These are phyloP conservation scores for Coffea canephora DNA, from an alignment of 257 asterid genomes.

Conservation along the genomic window DNA sequence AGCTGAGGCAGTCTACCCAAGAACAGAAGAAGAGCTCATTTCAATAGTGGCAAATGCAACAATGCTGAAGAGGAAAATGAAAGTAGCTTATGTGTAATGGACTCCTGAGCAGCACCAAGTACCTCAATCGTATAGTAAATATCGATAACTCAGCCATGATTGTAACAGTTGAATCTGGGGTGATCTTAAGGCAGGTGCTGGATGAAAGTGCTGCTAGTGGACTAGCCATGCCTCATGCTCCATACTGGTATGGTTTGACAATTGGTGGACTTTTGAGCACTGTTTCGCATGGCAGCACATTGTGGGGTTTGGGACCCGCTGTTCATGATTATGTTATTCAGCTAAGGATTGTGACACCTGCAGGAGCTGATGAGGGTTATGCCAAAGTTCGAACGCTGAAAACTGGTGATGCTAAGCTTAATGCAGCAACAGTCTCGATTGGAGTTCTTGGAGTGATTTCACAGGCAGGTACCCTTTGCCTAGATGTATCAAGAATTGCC, in stretches of 20 bases:
- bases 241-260: constrained; percentile 78
- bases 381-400: constrained; percentile 36
- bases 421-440: constrained; percentile 63
- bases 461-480: constrained; percentile 31
- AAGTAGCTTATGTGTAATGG: constrained; percentile 36
- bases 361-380: constrained; percentile 36
- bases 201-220: constrained; percentile 34
- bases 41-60: constrained; percentile 48
- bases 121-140: constrained; percentile 23
- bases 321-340: constrained; percentile 54
- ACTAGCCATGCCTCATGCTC: constrained; percentile 56
- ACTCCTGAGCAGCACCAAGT: constrained; percentile 52
- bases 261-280: constrained; percentile 69
- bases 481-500: too few relatives aligned
- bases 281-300: constrained; percentile 77
- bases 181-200: constrained; percentile 46
- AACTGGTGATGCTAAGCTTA: constrained; percentile 39
- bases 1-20: constrained; percentile 46
- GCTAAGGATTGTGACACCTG: constrained; percentile 52
- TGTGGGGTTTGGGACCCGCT: constrained; percentile 63
- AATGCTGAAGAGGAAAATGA: constrained; percentile 30
- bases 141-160: constrained; percentile 38
- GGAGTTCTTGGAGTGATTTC: constrained; percentile 79
- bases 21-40: constrained; percentile 42
- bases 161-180: constrained; percentile 61